These are phyloP conservation scores for Melanopsichium pennsylvanicum DNA, from an alignment of 1,284 basidiomycete species.

Conservation along the genomic window DNA sequence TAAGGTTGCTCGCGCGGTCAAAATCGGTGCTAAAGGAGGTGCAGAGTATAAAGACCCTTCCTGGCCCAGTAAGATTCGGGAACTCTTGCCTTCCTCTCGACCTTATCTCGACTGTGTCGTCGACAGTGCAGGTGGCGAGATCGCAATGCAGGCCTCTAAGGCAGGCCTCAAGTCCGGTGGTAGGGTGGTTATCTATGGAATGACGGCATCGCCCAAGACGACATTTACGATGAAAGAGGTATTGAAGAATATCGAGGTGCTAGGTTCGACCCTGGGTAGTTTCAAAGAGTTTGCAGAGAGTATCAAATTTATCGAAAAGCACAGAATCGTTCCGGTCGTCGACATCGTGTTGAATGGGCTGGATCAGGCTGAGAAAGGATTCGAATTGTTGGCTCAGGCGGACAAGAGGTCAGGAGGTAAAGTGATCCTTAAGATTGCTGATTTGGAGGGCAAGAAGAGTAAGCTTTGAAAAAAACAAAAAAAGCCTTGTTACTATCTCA, in stretches of 20 bases:
- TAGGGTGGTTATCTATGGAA: conserved; percentile 72
- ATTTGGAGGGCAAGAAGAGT: conserved; percentile 11
- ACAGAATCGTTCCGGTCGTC: conserved; percentile 77
- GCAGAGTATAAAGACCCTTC: conserved; percentile 77
- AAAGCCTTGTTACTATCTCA: no score
- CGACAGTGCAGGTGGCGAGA: conserved; percentile 81
- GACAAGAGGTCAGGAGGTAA: conserved; percentile 61
- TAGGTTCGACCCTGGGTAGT: conserved; percentile 84
- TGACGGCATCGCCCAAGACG: conserved; percentile 74
- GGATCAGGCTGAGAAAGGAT: conserved; percentile 76
- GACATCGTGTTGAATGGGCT: conserved; percentile 78
- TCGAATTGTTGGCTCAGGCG: conserved; percentile 68
- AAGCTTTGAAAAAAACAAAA: no score
- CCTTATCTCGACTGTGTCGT: conserved; percentile 75
- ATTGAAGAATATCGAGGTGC: conserved; percentile 77
- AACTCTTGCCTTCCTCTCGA: conserved; percentile 69
- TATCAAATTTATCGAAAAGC: conserved; percentile 75
- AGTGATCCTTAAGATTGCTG: conserved; percentile 46
- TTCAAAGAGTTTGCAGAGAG: conserved; percentile 76
- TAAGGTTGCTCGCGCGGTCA: conserved; percentile 76
- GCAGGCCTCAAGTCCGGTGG: conserved; percentile 75
- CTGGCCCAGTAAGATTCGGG: conserved; percentile 74
- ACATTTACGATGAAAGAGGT: conserved; percentile 81
- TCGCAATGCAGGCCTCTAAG: conserved; percentile 72
- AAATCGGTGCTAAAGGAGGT: conserved; percentile 79